Percentiles rank a stretch among this genome's conserved stretches.
phyloP scores from a whole-genome alignment of 805 yeast species.

The Citeromyces matritensis region DNA sequence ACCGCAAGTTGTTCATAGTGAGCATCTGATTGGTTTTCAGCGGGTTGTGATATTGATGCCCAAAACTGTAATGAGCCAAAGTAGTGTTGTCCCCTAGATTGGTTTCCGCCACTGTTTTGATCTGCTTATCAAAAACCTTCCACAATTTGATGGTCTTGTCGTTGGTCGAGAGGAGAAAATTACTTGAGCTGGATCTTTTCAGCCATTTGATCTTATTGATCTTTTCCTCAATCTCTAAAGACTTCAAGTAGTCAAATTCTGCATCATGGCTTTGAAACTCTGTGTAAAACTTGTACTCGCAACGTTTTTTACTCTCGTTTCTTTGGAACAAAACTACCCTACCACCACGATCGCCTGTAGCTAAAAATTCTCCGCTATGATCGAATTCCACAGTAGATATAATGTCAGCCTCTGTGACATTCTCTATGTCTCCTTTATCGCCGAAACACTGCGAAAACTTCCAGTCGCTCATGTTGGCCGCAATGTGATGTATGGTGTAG shows the following conservation, averaged over 20 bases:
- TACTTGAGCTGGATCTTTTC: constrained; percentile 76
- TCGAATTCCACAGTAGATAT: constrained; percentile 96
- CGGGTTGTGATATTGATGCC: neutral
- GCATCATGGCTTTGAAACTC: constrained; percentile 98
- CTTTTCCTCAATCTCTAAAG: constrained; percentile 94
- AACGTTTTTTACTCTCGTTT: constrained; percentile 56
- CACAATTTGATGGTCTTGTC: constrained; percentile 98
- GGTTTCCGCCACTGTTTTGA: constrained; percentile 85
- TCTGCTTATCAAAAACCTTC: constrained; percentile 87
- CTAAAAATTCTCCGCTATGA: constrained; percentile 84
- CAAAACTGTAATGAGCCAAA: constrained; percentile 1
- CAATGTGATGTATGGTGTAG: no score
- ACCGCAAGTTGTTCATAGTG: constrained; percentile 33
- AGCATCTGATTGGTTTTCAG: constrained; percentile 8
- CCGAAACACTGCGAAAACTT: constrained; percentile 97
- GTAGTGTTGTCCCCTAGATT: constrained; percentile 40
- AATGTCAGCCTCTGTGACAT: constrained; percentile 92
- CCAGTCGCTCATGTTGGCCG: constrained; percentile 23
- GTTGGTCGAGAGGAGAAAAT: constrained; percentile 79
- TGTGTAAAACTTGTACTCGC: constrained; percentile 91
- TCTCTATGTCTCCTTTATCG: constrained; percentile 93
- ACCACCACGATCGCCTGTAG: constrained; percentile 98
- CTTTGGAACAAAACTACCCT: constrained; percentile 93
- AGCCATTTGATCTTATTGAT: constrained; percentile 97
- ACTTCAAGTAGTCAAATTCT: constrained; percentile 91